Base-by-base conservation (phyloP, 106 monocot genomes). In the Apostasia shenzhenica region DNA sequence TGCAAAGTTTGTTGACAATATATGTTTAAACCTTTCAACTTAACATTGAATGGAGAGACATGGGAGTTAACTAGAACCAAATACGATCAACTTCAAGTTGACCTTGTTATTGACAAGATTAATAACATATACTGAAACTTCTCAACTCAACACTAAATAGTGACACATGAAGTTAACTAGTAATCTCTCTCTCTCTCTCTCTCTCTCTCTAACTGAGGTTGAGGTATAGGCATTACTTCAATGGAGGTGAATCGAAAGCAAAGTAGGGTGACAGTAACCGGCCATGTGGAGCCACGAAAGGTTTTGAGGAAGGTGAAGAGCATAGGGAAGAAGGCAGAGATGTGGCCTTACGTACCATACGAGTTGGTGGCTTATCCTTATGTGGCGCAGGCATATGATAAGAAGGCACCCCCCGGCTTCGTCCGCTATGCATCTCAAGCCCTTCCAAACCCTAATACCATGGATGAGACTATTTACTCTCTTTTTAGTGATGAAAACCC, bases 401-500 rank as follows among this genome's bases (percentile, higher is more conserved):
- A 81, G 61, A 80, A 53, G 61, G 87, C 87, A 0, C 87, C 87
- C 4, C 51, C 83, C 1, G 87, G 87, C 5, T 87, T 48, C 55
- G 87, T 87, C 4, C 77, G 87, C 41, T 75, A 83, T 41, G 83
- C 75, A 12, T 37, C 60, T 13, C 83, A 80, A 56, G 87, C 87
- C 4, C 41, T 73, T 63, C 63, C 79, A 5, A 57, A 6, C 3
- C 67, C 83, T 6, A 68, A 61, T 6, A 60, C 70, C 0, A n/a
- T 61, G 0, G 76, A 80, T 1, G 78, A 80, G 55, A 42, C 48
- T 54, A 78, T 72, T 60, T 57, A 68, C 1, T 72, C 75, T 5
- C 14, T 87, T 9, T 87, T 87, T 64, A 87, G 87, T 61, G 87
- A 87, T 37, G 87, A 87, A 12, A 87, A 87, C 53, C 78, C 80